Percentiles rank a stretch among this genome's conserved stretches.
Evolutionary conservation across 1,284 basidiomycete species (phyloP).

Genomic region (Tremellales sp.): DNA sequence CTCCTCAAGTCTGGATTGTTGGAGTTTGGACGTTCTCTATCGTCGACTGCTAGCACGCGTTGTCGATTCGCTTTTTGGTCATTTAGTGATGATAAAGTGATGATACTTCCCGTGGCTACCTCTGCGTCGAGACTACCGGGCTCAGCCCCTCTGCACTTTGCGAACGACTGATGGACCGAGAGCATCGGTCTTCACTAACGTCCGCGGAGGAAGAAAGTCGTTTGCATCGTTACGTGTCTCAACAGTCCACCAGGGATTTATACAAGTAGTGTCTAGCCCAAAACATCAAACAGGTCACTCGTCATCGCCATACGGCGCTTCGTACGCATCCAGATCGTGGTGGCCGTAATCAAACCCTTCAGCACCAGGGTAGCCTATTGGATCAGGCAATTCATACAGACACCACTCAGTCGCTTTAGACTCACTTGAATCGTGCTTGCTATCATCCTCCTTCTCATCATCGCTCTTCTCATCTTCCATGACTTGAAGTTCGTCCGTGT

Average conservation of each 20-base stretch:
- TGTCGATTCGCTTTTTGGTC: neutral
- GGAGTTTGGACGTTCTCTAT: neutral
- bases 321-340: too few relatives aligned
- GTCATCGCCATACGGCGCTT: too few relatives aligned
- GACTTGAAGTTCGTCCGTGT: constrained; percentile 14
- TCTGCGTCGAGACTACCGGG: too few relatives aligned
- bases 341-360: too few relatives aligned
- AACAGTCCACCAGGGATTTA: too few relatives aligned
- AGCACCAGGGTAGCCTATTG: too few relatives aligned
- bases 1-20: neutral
- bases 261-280: too few relatives aligned
- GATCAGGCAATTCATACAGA: too few relatives aligned
- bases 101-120: constrained; percentile 3
- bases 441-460: constrained; percentile 8
- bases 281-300: too few relatives aligned
- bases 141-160: neutral
- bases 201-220: neutral
- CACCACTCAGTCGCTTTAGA: too few relatives aligned
- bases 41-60: constrained; percentile 1
- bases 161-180: neutral
- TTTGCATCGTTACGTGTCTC: neutral
- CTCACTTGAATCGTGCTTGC: too few relatives aligned
- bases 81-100: constrained; percentile 1
- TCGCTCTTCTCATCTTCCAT: constrained; percentile 26
- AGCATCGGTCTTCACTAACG: neutral